Base-by-base conservation (phyloP, 2,329 filamentous ascomycete genomes). In the Periconia digitata region DNA sequence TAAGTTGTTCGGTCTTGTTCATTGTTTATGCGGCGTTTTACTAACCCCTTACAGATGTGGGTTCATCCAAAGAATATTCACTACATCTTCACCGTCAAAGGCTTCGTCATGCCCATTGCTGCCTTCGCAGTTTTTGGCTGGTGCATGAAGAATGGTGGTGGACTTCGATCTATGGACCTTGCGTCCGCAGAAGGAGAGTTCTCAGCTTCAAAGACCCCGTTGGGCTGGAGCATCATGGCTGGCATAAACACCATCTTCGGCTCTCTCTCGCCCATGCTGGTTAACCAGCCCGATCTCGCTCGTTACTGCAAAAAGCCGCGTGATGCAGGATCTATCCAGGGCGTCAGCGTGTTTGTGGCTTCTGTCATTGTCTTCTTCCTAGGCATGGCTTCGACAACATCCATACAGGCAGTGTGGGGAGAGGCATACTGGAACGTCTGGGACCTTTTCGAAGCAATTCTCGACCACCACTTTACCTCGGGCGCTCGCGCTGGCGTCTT, bases 371-470 rank as follows among this genome's bases (percentile, higher is more conserved):
- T 75, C 34, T 74, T 76, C 74, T 36, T 32, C 27, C 57, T 76
- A 7, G 72, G 73, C 13, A 63, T 71, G 16, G 64, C 64, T 4
- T 72, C 72, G 0, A 76, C 73, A 0, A 58, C 51, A 10, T 69
- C 70, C 1, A 72, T 72, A 16, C 62, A 68, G 2, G 53, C 59
- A 1, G 64, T 58, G 3, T 66, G 67, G 29, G 73, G 73, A 3
- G 64, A 67, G 6, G 66, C 67, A 3, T 72, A 74, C 53, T 77
- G 74, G 74, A 76, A 77, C 44, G 58, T 73, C 1, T 76, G 74
- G 73, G 74, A 76, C 53, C 64, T 76, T n/a, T 71, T 72, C 44
- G 59, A 72, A 69, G 35, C 64, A 68, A 72, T 77, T 7, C 64
- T 76, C 6, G 68, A 71, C 16, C 63, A 32, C 27, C 27, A 32